These are phyloP conservation scores for Torulaspora microellipsoides DNA, from an alignment of 805 yeast species.

Conservation along the genomic window DNA sequence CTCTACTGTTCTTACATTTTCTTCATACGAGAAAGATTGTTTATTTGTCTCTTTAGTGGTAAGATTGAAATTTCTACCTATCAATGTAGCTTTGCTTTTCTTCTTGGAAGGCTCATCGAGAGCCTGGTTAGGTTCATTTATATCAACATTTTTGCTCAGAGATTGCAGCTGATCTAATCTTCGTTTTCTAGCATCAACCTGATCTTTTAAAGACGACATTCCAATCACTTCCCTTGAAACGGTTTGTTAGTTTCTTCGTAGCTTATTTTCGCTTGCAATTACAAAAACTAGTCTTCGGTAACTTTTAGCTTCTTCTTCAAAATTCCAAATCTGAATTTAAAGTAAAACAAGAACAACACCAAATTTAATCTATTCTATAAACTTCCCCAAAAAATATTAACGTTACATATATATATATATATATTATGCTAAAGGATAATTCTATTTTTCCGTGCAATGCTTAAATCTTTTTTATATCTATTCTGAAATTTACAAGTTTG, in stretches of 20 bases:
- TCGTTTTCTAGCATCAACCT: slow-evolving; percentile 10
- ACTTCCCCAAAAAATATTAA: no score
- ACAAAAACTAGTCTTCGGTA: no score
- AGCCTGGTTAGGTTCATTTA: background rate
- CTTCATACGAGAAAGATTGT: background rate
- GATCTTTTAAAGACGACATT: slow-evolving; percentile 8
- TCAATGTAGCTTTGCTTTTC: background rate
- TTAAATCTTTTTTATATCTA: no score
- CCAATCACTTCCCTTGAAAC: background rate
- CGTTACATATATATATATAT: no score
- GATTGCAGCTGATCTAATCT: slow-evolving; percentile 3
- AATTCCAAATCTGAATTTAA: no score
- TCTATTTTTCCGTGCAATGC: no score
- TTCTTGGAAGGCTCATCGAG: background rate
- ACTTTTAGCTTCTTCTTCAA: no score
- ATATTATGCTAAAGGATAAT: no score
- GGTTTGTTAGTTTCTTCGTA: background rate
- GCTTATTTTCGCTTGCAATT: no score
- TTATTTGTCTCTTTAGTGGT: background rate
- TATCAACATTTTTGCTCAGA: background rate
- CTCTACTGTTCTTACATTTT: background rate
- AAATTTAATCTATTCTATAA: no score
- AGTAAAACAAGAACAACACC: no score
- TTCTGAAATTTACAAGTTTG: no score
- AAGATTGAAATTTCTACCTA: background rate